phyloP scores from a whole-genome alignment of 2,329 filamentous ascomycete species.

The Stromatinia cepivora region DNA sequence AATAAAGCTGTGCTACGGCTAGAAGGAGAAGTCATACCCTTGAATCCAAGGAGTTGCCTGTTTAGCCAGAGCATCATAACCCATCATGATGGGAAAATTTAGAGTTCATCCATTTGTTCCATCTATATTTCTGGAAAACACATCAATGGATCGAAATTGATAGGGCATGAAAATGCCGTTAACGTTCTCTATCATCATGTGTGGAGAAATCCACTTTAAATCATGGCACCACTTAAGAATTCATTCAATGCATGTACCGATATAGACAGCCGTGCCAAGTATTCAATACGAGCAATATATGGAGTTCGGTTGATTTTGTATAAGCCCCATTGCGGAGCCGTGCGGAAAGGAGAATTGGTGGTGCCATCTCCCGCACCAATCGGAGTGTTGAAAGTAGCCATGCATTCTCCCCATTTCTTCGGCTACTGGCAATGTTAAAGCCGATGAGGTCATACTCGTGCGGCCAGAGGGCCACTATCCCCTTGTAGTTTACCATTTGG shows the following conservation, averaged over 20 bases:
- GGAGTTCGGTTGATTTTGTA: neutral
- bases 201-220: neutral
- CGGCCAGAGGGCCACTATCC: no score
- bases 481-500: no score
- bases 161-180: neutral
- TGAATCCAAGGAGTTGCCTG: neutral
- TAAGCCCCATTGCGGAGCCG: constrained; percentile 7
- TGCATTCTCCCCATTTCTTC: constrained; percentile 1
- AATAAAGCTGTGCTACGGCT: neutral
- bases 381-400: neutral
- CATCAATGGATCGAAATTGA: neutral
- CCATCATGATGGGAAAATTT: neutral
- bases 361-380: constrained; percentile 12
- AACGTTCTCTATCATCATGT: neutral
- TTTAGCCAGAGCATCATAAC: neutral
- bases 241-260: neutral
- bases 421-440: no score
- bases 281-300: constrained; percentile 8
- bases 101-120: neutral
- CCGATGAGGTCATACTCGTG: constrained; percentile 17
- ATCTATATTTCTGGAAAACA: constrained; percentile 5
- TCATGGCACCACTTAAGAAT: neutral
- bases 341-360: constrained; percentile 3
- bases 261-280: neutral
- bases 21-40: neutral